These are phyloP conservation scores for Pneumocystis carinii DNA, from an alignment of 1,139 yeast genomes.

Conservation along the genomic window DNA sequence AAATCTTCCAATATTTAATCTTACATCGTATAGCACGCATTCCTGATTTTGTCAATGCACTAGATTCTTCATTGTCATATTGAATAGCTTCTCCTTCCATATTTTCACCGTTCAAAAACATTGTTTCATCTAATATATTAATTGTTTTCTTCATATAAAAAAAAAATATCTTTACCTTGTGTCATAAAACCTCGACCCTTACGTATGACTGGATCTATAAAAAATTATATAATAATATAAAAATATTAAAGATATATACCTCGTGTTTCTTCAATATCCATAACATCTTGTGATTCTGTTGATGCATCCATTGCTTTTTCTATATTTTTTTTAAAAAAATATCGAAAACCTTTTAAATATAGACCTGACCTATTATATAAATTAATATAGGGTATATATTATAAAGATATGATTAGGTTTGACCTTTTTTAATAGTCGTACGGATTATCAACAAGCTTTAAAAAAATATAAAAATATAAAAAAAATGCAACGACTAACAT, in stretches of 20 bases:
- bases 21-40: not conserved
- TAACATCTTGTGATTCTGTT: not conserved
- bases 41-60: not conserved
- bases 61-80: not conserved
- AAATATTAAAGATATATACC: not conserved
- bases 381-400: too few species aligned
- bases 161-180: not conserved
- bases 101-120: not conserved
- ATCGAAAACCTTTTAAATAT: too few species aligned
- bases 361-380: too few species aligned
- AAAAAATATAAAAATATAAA: conserved; percentile 15
- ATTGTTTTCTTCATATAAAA: not conserved
- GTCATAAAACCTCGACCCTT: not conserved
- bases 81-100: not conserved
- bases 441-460: not conserved
- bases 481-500: conserved; percentile 72
- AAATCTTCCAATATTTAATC: not conserved
- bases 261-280: not conserved
- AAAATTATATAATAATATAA: not conserved
- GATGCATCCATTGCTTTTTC: not conserved
- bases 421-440: too few species aligned
- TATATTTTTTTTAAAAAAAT: not conserved
- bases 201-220: not conserved
- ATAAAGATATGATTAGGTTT: too few species aligned
- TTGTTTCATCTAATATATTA: not conserved